Evolutionary conservation across 148 eudicot genomes (phyloP).

Genomic region (Cornus suecica): DNA sequence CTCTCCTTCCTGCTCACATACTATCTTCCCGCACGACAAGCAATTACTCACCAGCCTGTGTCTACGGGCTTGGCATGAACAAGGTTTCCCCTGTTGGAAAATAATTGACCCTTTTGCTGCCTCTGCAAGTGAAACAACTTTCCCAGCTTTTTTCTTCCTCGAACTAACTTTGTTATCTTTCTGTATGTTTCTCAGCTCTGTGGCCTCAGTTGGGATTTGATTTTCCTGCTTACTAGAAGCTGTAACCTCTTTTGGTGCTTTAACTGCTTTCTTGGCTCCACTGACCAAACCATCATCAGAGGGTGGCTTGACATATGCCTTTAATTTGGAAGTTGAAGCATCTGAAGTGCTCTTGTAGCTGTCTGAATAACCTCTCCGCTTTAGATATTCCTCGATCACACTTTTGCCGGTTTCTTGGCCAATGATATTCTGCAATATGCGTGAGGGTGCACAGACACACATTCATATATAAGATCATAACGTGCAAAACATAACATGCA

Average conservation of each 20-base stretch:
- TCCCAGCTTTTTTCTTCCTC: conserved; percentile 83
- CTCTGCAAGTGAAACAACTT: conserved; percentile 85
- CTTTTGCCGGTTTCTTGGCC: conserved; percentile 77
- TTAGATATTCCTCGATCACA: conserved; percentile 81
- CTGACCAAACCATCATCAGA: conserved; percentile 40
- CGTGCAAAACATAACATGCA: not conserved
- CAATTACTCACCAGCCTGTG: conserved; percentile 90
- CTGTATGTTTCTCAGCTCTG: conserved; percentile 26
- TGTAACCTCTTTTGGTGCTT: conserved; percentile 56
- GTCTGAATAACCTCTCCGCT: conserved; percentile 64
- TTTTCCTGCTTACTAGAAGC: conserved; percentile 42
- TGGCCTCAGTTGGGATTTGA: conserved; percentile 23
- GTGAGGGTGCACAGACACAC: not conserved
- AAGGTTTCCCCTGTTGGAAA: conserved; percentile 91
- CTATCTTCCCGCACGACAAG: conserved; percentile 96
- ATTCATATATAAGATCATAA: not conserved
- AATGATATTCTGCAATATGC: conserved; percentile 69
- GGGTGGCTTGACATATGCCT: conserved; percentile 90
- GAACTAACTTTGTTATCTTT: conserved; percentile 47
- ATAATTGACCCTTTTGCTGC: conserved; percentile 93
- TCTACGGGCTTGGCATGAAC: conserved; percentile 92
- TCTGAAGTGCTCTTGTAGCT: conserved; percentile 23
- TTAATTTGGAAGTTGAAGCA: conserved; percentile 55
- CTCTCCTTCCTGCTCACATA: conserved; percentile 98
- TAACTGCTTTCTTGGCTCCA: conserved; percentile 56